phyloP scores from a whole-genome alignment of 352 stramenopile genomes.

The Phytophthora hibernalis region DNA sequence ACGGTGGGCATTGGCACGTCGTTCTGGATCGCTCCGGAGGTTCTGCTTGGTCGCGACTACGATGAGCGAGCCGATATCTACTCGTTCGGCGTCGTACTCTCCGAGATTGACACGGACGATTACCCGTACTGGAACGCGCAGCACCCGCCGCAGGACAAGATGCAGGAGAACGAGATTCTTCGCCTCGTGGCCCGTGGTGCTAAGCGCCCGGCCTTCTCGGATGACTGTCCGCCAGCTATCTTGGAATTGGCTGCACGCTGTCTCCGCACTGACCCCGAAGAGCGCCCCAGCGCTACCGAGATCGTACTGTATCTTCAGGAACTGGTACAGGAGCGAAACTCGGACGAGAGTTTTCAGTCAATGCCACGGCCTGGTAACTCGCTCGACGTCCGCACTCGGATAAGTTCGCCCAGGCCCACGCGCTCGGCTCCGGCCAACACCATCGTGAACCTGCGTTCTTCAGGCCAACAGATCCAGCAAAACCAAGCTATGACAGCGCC shows the following conservation, averaged over 20 bases:
- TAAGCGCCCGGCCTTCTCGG: conserved; percentile 56
- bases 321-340: conserved; percentile 36
- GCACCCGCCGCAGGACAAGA: conserved; percentile 48
- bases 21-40: conserved; percentile 77
- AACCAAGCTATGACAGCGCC: conserved; percentile 12
- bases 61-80: conserved; percentile 61
- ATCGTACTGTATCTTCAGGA: conserved; percentile 63
- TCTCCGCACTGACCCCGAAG: conserved; percentile 54
- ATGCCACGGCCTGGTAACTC: conserved; percentile 24
- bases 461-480: conserved; percentile 11
- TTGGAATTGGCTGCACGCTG: conserved; percentile 58
- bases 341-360: conserved; percentile 24
- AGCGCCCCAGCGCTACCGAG: conserved; percentile 63
- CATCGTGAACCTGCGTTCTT: conserved; percentile 27
- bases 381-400: conserved; percentile 31
- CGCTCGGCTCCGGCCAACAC: conserved; percentile 29
- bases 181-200: conserved; percentile 60
- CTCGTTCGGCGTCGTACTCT: conserved; percentile 62
- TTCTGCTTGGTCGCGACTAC: conserved; percentile 57
- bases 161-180: conserved; percentile 67
- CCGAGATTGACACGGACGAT: conserved; percentile 68
- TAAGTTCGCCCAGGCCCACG: conserved; percentile 21
- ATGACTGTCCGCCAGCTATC: conserved; percentile 56
- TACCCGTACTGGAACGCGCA: conserved; percentile 68
- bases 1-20: conserved; percentile 67